Evolutionary conservation across 768 basidiomycete genomes (phyloP), one percentile per base, ranked within the genome.

Genomic region (Cytidiella melzeri): DNA sequence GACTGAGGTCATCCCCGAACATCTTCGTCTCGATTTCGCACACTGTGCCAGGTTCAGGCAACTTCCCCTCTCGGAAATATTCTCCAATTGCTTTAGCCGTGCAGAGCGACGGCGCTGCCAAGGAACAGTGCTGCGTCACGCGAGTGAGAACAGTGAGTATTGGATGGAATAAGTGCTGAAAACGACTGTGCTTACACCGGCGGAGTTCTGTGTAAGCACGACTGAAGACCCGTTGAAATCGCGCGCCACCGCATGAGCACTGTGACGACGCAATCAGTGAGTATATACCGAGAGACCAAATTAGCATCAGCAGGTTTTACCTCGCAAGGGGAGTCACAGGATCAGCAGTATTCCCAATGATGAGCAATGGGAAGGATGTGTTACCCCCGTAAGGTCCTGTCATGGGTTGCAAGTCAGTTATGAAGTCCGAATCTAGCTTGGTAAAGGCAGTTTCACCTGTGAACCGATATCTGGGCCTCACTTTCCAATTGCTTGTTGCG

Each of bases 341-440:
- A 56, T 61, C 61, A 25, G 59, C 59, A 11, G 56, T 62, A 24
- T 60, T 64, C 5, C 62, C 59, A n/a, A 61, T 50, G 15, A 65
- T 23, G 1, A 65, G 48, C 13, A 65, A 24, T 5, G 62, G 62
- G 46, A 52, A 58, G 44, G 61, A 58, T 1, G 64, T 63, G 42
- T 63, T 57, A 2, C 47, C 52, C 11, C 30, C 43, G 41, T 48
- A 53, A 12, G 54, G 23, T 1, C 50, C 54, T 47, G 27, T n/a
- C 4, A 5, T 3, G 3, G 13, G 40, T 30, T n/a, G n/a, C n/a
- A n/a, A n/a, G n/a, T n/a, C n/a, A n/a, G n/a, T n/a, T n/a, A n/a
- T n/a, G 23, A 30, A 27, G n/a, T n/a, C n/a, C 21, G 27, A 26
- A 13, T 10, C 25, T 44, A 21, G 28, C 4, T 5, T 27, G n/a